These are phyloP conservation scores for Cercospora sesami DNA, from an alignment of 2,329 filamentous ascomycete genomes.

Conservation along the genomic window DNA sequence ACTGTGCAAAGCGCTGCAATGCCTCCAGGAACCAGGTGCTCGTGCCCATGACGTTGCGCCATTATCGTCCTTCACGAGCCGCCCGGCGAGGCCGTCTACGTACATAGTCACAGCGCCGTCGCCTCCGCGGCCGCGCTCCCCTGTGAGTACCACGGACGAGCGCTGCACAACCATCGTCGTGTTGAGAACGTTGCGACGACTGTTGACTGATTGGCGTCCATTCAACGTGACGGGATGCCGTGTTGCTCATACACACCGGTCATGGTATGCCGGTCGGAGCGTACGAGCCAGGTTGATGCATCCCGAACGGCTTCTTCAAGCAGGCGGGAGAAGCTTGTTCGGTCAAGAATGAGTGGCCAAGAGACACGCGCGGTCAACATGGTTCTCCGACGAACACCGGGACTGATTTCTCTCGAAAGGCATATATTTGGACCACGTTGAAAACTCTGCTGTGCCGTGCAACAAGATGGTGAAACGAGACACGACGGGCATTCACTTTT, in stretches of 20 bases:
- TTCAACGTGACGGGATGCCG: not conserved
- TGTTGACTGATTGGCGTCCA: not conserved
- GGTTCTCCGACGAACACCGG: not conserved
- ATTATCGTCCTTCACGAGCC: not conserved
- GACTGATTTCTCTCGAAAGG: not conserved
- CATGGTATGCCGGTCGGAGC: not conserved
- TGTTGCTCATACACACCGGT: not conserved
- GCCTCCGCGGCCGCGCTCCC: not conserved
- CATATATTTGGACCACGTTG: not conserved
- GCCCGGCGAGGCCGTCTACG: not conserved
- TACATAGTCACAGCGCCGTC: not conserved
- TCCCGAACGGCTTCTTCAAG: not conserved
- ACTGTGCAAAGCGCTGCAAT: not conserved
- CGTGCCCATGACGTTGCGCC: not conserved
- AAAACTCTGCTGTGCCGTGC: constrained; percentile 4
- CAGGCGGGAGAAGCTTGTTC: not conserved
- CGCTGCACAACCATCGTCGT: not conserved
- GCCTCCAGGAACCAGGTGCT: not conserved
- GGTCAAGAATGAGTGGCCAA: not conserved
- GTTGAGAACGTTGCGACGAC: not conserved
- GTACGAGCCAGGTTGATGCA: not conserved
- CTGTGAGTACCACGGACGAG: not conserved
- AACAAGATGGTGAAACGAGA: constrained; percentile 3
- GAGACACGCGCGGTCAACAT: not conserved
- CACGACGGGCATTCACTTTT: not conserved